Base-by-base conservation (phyloP, 805 yeast genomes). In the Diddensiella transvaalensis region DNA sequence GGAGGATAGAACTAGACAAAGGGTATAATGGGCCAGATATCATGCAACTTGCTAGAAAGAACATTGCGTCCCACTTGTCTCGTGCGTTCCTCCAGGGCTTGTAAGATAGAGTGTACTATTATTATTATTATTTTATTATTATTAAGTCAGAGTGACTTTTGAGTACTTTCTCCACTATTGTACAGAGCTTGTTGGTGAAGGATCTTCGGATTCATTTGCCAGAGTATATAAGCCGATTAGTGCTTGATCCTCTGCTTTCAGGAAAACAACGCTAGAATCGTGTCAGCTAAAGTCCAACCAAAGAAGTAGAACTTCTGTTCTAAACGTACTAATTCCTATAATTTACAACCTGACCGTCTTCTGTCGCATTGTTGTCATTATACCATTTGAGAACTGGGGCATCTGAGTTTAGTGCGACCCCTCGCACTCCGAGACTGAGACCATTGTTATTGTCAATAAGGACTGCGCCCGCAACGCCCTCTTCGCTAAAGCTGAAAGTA, bases 1-100 rank as follows among this genome's bases (percentile, higher is more conserved):
- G 62, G 63, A 40, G 61, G 39, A 29, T 11, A n/a, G 30, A 44
- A 21, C 39, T 51, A 18, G 22, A 40, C 15, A 19, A 45, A 2
- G 43, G 44, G 6, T 32, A 37, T 32, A 22, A 47, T 19, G 59
- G 57, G 13, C 32, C 40, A 4, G 39, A 52, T 19, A 42, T 60
- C 5, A 24, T 59, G 24, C 41, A 37, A 15, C 17, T 40, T 8
- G 58, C 46, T 3, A 40, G 63, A 24, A 44, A 44, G 3, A 15
- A 33, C 5, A 44, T 61, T 18, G 56, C 61, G 11, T 43, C 38
- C 17, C 61, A 57, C 37, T 39, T 59, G 13, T 54, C 64, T 11
- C 41, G 60, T 15, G 62, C 62, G 26, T 47, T 8, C 15, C 38
- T 35, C 17, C 21, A 35, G 15, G 38, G 38, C 21, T 17, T 35